Evolutionary conservation across 805 yeast genomes (phyloP), one percentile per base, ranked within the genome.

Genomic region (Wickerhamiella galacta): DNA sequence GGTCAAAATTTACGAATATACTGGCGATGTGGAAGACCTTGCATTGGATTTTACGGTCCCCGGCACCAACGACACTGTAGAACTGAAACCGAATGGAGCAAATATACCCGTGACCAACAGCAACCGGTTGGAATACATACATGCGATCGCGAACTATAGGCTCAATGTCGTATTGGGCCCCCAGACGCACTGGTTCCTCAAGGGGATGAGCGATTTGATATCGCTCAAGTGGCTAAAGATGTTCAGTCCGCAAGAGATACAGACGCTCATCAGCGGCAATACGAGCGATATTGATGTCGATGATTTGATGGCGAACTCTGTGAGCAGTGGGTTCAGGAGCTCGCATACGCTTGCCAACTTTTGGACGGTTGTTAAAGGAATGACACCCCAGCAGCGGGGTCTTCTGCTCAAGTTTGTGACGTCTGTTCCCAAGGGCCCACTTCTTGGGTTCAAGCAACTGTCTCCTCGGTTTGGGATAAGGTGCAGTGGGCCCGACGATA

Each of bases 351-450:
- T 87, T 2, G 38, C 37, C 12, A 57, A 68, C 37, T 70, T 90
- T 42, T 83, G 94, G 85, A 72, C 73, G 37, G 72, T 82, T 4
- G 60, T 90, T 4, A 60, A 59, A 3, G 93, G 80, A 38, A 68
- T 82, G 64, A 50, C 62, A 2, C 58, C 66, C 2, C 65, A 63
- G n/a, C 80, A 82, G 35, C 62, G 71, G 39, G 61, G 70, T 15
- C 66, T 68, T 32, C 66, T 90, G 35, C 55, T 90, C 18, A 80
- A 80, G 49, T 90, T 87, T 58, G 95, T 81, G 18, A 90, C 96
- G 0, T 78, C 95, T 0, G 93, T 82, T 1, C 75, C 94, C 1
- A 66, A 85, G 38, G 94, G 93, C 0, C 98, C 98, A 1, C 59
- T 90, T 25, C 62, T 81, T 17, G 98, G 98, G 0, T 87, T 90